phyloP scores from a whole-genome alignment of 257 asterid genomes.

The Solanum piurae region DNA sequence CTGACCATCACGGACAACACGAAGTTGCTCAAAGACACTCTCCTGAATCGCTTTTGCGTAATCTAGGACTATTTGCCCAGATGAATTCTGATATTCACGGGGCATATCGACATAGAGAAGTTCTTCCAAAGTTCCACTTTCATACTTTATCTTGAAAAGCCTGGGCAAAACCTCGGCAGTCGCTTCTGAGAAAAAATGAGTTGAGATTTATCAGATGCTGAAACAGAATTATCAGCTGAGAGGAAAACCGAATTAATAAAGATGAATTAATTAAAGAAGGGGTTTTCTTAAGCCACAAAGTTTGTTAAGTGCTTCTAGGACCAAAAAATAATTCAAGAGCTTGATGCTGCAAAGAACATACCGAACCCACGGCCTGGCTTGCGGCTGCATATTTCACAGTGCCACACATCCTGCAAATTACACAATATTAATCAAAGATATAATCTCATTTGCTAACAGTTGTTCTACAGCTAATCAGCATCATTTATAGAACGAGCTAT shows the following conservation, averaged over 20 bases:
- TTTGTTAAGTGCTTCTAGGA: background rate
- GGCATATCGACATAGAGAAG: slow-evolving; percentile 97
- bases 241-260: background rate
- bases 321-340: background rate
- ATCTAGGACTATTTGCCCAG: slow-evolving; percentile 90
- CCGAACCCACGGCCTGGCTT: slow-evolving; percentile 99
- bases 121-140: slow-evolving; percentile 92
- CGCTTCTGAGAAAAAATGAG: slow-evolving; percentile 60
- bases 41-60: slow-evolving; percentile 95
- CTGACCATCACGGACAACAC: slow-evolving; percentile 98
- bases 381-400: slow-evolving; percentile 92
- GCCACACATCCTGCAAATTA: slow-evolving; percentile 86
- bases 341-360: slow-evolving; percentile 11
- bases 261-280: background rate
- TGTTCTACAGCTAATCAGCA: background rate
- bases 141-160: slow-evolving; percentile 77
- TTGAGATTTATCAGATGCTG: slow-evolving; percentile 8
- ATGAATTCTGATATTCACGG: slow-evolving; percentile 77
- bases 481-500: background rate
- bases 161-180: slow-evolving; percentile 90
- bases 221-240: background rate
- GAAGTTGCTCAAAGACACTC: slow-evolving; percentile 92
- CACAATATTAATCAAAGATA: background rate
- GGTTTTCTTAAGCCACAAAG: background rate
- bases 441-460: background rate